Conservation (phyloP, 2,329 filamentous ascomycete genomes). For the Epichloe elymi region DNA sequence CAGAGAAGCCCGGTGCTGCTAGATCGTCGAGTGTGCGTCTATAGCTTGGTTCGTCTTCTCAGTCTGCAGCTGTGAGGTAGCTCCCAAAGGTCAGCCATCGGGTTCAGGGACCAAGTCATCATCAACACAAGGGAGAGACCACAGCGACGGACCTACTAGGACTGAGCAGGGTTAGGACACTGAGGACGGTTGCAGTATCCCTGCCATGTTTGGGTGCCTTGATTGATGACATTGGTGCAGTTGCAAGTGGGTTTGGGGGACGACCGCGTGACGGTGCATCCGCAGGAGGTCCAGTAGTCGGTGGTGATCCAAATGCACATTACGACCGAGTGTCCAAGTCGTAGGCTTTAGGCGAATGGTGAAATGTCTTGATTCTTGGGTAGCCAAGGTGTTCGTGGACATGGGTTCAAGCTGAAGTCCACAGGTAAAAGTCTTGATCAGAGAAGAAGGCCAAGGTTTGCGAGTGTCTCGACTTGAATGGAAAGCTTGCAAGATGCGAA, state of each 20-base stretch:
- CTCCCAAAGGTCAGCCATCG: background rate
- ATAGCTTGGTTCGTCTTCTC: slow-evolving; percentile 13
- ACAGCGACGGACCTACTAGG: background rate
- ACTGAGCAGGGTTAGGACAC: slow-evolving; percentile 18
- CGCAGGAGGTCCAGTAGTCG: slow-evolving; percentile 19
- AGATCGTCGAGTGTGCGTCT: slow-evolving; percentile 9
- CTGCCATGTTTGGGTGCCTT: slow-evolving; percentile 18
- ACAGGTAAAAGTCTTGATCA: slow-evolving; percentile 2
- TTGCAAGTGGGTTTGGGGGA: slow-evolving; percentile 17
- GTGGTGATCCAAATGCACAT: slow-evolving; percentile 23
- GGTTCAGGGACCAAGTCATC: background rate
- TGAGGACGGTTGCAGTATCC: slow-evolving; percentile 18
- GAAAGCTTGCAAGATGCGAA: background rate
- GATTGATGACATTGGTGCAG: slow-evolving; percentile 16
- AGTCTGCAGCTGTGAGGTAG: background rate
- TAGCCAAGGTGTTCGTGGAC: background rate
- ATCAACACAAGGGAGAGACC: background rate
- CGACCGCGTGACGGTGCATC: slow-evolving; percentile 14
- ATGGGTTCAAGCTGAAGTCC: background rate
- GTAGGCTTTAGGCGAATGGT: background rate
- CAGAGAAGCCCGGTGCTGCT: background rate
- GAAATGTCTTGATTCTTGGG: background rate
- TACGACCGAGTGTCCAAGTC: slow-evolving; percentile 7
- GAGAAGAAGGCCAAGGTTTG: background rate
- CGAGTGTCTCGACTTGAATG: background rate